Conservation (phyloP, 108 stramenopile genomes). For the Fragilaria crotonensis region DNA sequence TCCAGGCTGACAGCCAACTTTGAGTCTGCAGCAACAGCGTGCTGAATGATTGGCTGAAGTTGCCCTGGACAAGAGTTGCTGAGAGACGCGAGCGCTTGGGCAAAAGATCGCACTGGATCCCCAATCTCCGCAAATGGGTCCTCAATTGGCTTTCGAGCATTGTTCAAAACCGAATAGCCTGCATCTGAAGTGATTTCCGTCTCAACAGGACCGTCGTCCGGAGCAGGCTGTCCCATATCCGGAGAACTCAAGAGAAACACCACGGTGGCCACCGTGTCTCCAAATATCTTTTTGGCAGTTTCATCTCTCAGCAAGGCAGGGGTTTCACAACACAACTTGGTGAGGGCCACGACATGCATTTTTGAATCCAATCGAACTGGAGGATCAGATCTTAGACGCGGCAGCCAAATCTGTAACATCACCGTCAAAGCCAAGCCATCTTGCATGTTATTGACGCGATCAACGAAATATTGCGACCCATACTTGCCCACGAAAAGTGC, state of each 20-base stretch:
- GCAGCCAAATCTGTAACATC: slow-evolving; percentile 60
- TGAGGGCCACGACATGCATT: slow-evolving; percentile 60
- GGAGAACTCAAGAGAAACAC: slow-evolving; percentile 45
- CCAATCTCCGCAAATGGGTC: slow-evolving; percentile 66
- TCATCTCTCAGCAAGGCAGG: slow-evolving; percentile 50
- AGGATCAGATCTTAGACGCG: slow-evolving; percentile 37
- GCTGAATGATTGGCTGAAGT: slow-evolving; percentile 54
- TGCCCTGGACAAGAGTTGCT: slow-evolving; percentile 38
- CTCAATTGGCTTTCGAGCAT: slow-evolving; percentile 46
- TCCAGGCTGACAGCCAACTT: slow-evolving; percentile 59
- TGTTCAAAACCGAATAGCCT: slow-evolving; percentile 58
- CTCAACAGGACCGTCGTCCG: slow-evolving; percentile 35
- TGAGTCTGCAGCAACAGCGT: slow-evolving; percentile 44
- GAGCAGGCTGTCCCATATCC: slow-evolving; percentile 14
- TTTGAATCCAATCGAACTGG: slow-evolving; percentile 59
- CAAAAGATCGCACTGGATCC: slow-evolving; percentile 47
- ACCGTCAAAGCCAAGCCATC: slow-evolving; percentile 51
- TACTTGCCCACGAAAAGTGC: slow-evolving; percentile 66
- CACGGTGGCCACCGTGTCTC: slow-evolving; percentile 29
- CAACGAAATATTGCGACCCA: slow-evolving; percentile 44
- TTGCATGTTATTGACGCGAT: slow-evolving; percentile 49
- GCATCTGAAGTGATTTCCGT: slow-evolving; percentile 67
- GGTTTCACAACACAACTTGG: slow-evolving; percentile 57
- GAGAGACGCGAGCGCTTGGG: slow-evolving; percentile 34
- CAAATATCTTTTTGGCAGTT: slow-evolving; percentile 41